A percentile compares a stretch with the other conserved stretches of the same genome.
Evolutionary conservation across 2,329 filamentous ascomycete genomes (phyloP).

Genomic region (Ophidiomyces ophidiicola): DNA sequence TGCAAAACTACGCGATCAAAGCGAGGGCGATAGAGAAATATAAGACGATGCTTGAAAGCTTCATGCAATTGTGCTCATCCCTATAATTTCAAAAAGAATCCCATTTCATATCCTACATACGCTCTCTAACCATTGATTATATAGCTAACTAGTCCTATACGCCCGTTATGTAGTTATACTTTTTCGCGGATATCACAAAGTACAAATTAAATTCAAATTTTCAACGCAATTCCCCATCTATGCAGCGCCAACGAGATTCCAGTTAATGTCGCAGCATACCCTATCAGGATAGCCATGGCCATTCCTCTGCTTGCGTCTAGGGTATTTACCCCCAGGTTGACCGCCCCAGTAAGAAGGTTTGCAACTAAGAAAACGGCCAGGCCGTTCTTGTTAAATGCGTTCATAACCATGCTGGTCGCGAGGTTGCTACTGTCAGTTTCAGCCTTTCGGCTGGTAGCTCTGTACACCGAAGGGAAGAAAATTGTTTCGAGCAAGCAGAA

Average conservation of each 20-base stretch:
- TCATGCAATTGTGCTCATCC: too few relatives aligned
- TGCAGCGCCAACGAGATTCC: conserved; percentile 45
- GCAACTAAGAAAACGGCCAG: conserved; percentile 73
- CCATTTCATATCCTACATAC: too few relatives aligned
- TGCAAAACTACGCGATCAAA: too few relatives aligned
- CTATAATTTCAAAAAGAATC: too few relatives aligned
- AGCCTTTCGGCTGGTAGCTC: conserved; percentile 39
- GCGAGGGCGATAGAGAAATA: too few relatives aligned
- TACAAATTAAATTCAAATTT: conserved; percentile 14
- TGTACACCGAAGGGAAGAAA: conserved; percentile 63
- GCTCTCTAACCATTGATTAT: too few relatives aligned
- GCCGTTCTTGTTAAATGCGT: conserved; percentile 79
- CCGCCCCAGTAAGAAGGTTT: conserved; percentile 75
- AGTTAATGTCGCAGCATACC: conserved; percentile 58
- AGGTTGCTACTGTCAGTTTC: conserved; percentile 54
- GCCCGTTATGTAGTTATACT: too few relatives aligned
- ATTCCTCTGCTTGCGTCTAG: conserved; percentile 52
- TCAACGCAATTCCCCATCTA: conserved; percentile 25
- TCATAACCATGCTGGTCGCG: conserved; percentile 69
- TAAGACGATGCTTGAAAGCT: too few relatives aligned
- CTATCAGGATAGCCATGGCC: conserved; percentile 63
- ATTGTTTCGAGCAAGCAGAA: conserved; percentile 67
- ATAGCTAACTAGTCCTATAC: too few relatives aligned
- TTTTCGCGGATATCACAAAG: too few relatives aligned
- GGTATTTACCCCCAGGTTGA: conserved; percentile 80